These are phyloP conservation scores for Aspergillus haitiensis DNA, from an alignment of 495 filamentous ascomycete species.

Conservation along the genomic window DNA sequence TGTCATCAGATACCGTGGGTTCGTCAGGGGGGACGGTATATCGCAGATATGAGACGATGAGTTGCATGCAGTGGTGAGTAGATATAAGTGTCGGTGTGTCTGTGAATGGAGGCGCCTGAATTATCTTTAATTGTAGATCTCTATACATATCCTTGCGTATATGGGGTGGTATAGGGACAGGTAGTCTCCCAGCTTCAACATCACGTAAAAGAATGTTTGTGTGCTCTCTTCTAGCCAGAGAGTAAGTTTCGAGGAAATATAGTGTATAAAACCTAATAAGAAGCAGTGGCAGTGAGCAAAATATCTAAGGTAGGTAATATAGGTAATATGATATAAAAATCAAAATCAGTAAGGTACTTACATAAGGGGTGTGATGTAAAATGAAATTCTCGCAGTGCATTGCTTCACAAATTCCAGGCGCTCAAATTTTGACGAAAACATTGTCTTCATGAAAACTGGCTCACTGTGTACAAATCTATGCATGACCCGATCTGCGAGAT, in stretches of 20 bases:
- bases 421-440: slow-evolving; percentile 35
- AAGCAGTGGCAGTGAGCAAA: neutral
- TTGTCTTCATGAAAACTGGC: slow-evolving; percentile 32
- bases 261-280: slow-evolving; percentile 41
- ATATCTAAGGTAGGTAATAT: neutral
- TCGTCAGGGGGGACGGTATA: slow-evolving; percentile 40
- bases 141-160: slow-evolving; percentile 41
- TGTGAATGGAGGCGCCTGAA: slow-evolving; percentile 46
- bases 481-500: slow-evolving; percentile 47
- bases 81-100: slow-evolving; percentile 45
- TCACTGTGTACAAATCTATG: slow-evolving; percentile 40
- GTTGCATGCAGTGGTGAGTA: slow-evolving; percentile 48
- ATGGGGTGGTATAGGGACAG: slow-evolving; percentile 39
- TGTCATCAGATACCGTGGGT: slow-evolving; percentile 33
- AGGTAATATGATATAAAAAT: slow-evolving; percentile 9
- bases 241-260: slow-evolving; percentile 46
- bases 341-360: slow-evolving; percentile 21
- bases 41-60: slow-evolving; percentile 44
- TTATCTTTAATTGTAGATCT: slow-evolving; percentile 41
- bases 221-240: slow-evolving; percentile 43
- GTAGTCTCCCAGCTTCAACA: slow-evolving; percentile 42
- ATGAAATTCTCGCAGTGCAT: slow-evolving; percentile 38
- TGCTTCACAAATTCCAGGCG: slow-evolving; percentile 37
- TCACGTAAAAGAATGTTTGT: slow-evolving; percentile 43
- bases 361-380: slow-evolving; percentile 46